Percentiles rank a stretch among this genome's conserved stretches.
Conservation (phyloP, 345 rosid species). For the Syzygium grande region DNA sequence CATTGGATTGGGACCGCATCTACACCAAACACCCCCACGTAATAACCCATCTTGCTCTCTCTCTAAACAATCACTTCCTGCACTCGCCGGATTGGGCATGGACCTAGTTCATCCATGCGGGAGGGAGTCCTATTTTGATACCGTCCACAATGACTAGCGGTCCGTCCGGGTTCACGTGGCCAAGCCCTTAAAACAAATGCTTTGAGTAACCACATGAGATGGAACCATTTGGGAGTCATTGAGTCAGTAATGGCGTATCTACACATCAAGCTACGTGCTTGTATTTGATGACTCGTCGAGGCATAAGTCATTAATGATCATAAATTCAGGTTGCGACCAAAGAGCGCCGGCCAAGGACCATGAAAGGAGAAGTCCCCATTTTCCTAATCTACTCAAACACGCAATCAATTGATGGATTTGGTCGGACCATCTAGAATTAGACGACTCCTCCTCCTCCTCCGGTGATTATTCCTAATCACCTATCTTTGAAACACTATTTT, state of each 20-base stretch:
- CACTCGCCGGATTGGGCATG: neutral
- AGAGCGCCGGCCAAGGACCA: neutral
- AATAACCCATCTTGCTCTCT: neutral
- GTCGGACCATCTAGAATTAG: neutral
- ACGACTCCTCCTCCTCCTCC: neutral
- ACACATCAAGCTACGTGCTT: neutral
- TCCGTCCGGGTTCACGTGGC: neutral
- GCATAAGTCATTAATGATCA: neutral
- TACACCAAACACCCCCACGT: neutral
- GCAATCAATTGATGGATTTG: neutral
- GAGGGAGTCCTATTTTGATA: neutral
- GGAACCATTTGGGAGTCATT: neutral
- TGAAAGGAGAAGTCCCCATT: neutral
- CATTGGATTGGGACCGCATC: neutral
- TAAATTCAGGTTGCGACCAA: neutral
- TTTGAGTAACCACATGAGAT: neutral
- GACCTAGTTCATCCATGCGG: neutral
- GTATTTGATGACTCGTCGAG: neutral
- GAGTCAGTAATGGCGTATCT: neutral
- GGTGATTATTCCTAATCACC: neutral
- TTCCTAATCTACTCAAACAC: neutral
- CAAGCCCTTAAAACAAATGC: neutral
- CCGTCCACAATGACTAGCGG: neutral
- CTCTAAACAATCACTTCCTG: neutral
- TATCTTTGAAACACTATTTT: neutral